Conservation (phyloP, 2,329 filamentous ascomycete species). For the Fusarium cicatricum region DNA sequence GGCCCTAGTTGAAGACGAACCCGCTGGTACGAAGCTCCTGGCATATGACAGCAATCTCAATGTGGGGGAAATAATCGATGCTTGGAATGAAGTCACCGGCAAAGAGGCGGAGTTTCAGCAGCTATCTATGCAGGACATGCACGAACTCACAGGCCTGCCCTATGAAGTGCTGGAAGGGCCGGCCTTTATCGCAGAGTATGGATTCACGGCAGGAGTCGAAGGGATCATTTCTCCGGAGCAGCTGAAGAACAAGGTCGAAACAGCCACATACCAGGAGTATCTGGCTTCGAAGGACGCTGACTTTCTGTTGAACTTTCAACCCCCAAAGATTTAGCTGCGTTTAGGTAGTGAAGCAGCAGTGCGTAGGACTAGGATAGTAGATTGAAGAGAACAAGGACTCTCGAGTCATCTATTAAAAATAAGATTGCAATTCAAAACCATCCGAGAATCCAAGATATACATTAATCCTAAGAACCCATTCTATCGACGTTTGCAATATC, state of each 20-base stretch:
- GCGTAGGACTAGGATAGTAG: too few species aligned
- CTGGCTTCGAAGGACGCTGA: conserved; percentile 32
- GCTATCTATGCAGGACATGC: conserved; percentile 46
- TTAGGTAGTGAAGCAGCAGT: too few species aligned
- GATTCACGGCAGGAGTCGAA: conserved; percentile 52
- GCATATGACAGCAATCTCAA: conserved; percentile 54
- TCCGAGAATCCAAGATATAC: too few species aligned
- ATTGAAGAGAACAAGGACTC: too few species aligned
- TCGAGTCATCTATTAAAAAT: too few species aligned
- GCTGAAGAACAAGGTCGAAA: conserved; percentile 46
- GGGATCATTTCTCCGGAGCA: conserved; percentile 50
- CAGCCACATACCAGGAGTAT: conserved; percentile 44
- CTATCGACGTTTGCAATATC: too few species aligned
- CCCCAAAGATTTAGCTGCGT: too few species aligned
- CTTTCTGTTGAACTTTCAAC: conserved; percentile 4
- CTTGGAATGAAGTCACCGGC: conserved; percentile 49
- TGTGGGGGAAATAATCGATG: conserved; percentile 43
- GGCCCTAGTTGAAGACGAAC: conserved; percentile 52
- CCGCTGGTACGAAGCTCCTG: conserved; percentile 51
- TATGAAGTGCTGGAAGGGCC: conserved; percentile 50
- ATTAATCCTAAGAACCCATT: too few species aligned
- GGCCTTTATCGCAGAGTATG: conserved; percentile 49
- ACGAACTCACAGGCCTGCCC: conserved; percentile 45
- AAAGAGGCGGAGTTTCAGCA: conserved; percentile 46
- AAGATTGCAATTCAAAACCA: too few species aligned